phyloP scores from a whole-genome alignment of 768 basidiomycete genomes.

The Saitozyma podzolica region DNA sequence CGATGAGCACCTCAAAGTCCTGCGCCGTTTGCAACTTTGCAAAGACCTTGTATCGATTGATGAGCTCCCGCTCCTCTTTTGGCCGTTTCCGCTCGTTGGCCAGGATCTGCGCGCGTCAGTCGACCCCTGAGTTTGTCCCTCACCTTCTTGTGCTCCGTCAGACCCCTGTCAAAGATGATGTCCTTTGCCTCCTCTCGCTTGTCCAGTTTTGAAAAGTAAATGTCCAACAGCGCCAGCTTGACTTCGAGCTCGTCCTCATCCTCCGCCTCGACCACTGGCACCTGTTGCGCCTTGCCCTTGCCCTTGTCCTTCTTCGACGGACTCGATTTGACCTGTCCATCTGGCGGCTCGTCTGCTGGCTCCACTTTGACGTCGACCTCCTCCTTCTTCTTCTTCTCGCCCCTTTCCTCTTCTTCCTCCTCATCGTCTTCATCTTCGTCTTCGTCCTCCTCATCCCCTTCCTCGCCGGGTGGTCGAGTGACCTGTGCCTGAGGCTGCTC shows the following conservation, averaged over 20 bases:
- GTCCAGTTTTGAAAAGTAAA: constrained; percentile 84
- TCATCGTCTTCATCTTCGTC: constrained; percentile 68
- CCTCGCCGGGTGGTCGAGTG: constrained; percentile 53
- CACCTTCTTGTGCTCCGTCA: constrained; percentile 94
- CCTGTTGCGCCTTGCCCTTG: constrained; percentile 27
- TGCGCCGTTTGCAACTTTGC: constrained; percentile 84
- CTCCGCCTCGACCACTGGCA: constrained; percentile 61
- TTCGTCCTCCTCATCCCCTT: constrained; percentile 63
- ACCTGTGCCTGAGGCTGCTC: constrained; percentile 56
- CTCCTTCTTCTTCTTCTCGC: constrained; percentile 17
- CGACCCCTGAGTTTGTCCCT: constrained; percentile 20
- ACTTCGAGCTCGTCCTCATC: constrained; percentile 78
- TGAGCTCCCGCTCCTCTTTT: constrained; percentile 86
- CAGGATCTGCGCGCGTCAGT: constrained; percentile 65
- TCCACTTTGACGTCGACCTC: constrained; percentile 40
- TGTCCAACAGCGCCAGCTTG: constrained; percentile 84
- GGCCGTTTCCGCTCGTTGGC: constrained; percentile 85
- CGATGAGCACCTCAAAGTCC: constrained; percentile 83
- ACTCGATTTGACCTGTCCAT: constrained; percentile 4
- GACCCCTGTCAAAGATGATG: constrained; percentile 84
- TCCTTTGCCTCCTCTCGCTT: constrained; percentile 81
- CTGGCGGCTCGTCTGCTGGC: constrained; percentile 2
- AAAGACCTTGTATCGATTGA: constrained; percentile 85
- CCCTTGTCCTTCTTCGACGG: constrained; percentile 22
- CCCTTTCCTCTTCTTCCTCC: constrained; percentile 13